phyloP scores from a whole-genome alignment of 768 basidiomycete species.

The Calocera cornea region DNA sequence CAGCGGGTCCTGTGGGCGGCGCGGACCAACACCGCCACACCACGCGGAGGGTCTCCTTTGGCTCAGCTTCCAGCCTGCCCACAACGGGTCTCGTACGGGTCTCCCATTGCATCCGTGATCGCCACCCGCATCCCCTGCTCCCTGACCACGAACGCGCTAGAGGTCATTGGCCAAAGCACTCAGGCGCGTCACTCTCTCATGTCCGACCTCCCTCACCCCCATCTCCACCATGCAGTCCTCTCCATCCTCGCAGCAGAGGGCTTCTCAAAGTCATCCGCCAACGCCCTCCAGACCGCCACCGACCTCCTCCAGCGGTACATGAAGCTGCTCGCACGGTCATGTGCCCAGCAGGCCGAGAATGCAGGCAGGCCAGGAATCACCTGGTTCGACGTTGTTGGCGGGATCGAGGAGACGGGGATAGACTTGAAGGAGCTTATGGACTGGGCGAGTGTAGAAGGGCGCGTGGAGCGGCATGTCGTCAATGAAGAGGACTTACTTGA shows the following conservation, averaged over 20 bases:
- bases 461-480: slow-evolving; percentile 35
- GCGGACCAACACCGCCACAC: slow-evolving; percentile 2
- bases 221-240: slow-evolving; percentile 3
- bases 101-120: not conserved
- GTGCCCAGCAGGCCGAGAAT: slow-evolving; percentile 60
- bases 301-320: slow-evolving; percentile 68
- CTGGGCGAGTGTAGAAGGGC: slow-evolving; percentile 44
- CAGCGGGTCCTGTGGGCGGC: too few species aligned
- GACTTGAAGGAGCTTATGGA: slow-evolving; percentile 46
- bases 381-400: slow-evolving; percentile 46
- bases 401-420: slow-evolving; percentile 64
- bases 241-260: slow-evolving; percentile 57
- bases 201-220: not conserved
- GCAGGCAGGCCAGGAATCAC: slow-evolving; percentile 45
- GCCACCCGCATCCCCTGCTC: not conserved
- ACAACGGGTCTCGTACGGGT: too few species aligned
- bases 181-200: too few species aligned
- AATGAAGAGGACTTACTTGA: not conserved
- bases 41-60: not conserved
- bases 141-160: too few species aligned
- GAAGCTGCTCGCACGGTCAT: slow-evolving; percentile 47
- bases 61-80: too few species aligned
- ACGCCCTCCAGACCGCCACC: slow-evolving; percentile 55
- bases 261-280: slow-evolving; percentile 62
- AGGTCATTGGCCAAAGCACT: not conserved